A percentile compares a stretch with the other conserved stretches of the same genome.
phyloP scores from a whole-genome alignment of 2,329 filamentous ascomycete species.

The Fusarium piperis region DNA sequence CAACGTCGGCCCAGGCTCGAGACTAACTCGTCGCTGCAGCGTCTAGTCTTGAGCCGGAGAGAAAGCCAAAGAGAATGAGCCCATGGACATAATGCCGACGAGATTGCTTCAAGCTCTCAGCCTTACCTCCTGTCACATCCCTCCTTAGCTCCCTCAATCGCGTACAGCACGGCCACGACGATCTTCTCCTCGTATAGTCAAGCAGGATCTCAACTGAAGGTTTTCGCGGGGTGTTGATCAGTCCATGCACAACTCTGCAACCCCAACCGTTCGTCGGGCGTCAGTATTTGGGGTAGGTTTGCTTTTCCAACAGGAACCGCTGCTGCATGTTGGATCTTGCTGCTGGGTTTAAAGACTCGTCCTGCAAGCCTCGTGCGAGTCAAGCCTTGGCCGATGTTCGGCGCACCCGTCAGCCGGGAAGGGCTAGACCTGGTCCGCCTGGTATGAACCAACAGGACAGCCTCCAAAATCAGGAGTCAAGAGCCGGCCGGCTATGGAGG shows the following conservation, averaged over 20 bases:
- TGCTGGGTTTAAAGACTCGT: background rate
- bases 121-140: background rate
- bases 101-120: background rate
- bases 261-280: background rate
- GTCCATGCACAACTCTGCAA: background rate
- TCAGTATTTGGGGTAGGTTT: background rate
- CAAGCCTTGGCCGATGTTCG: background rate
- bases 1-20: background rate
- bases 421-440: background rate
- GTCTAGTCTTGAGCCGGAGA: background rate
- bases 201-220: background rate
- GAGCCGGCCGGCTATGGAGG: background rate
- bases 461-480: background rate
- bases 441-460: background rate
- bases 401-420: background rate
- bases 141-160: background rate
- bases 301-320: background rate
- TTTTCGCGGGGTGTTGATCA: background rate
- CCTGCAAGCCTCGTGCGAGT: background rate
- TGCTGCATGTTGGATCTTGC: background rate
- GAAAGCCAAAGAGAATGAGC: background rate
- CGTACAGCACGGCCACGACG: background rate
- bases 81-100: background rate
- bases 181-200: background rate
- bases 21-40: background rate